Evolutionary conservation across 768 basidiomycete genomes (phyloP), one percentile per base, ranked within the genome.

Genomic region (Coprinopsis strossmayeri): DNA sequence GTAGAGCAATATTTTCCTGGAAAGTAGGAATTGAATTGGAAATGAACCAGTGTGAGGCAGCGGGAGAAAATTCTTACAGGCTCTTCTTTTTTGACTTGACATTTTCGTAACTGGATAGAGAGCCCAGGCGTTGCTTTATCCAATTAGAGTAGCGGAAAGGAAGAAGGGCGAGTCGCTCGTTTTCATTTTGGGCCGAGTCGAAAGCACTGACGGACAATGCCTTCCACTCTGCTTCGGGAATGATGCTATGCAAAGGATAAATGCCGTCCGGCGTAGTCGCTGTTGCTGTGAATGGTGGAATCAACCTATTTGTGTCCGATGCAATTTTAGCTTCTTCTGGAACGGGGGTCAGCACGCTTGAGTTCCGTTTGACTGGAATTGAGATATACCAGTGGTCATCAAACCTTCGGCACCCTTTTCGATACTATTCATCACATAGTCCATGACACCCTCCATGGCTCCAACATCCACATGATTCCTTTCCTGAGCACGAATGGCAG

Each of bases 401-500:
- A 92, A 67, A 18, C 78, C 77, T 42, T 70, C 74, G 0, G 86
- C 85, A 34, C 79, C 84, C 54, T 77, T 81, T 48, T 84, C 79
- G 54, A 99, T 94, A 39, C 82, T 78, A 26, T 86, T 81, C 74
- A 91, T 87, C 52, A 99, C 70, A 64, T 88, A 83, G 49, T 76
- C 78, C 55, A 82, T 82, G 28, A 91, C 90, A 7, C 80, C 79
- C 62, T 88, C 78, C 87, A 96, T 94, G 2, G 91, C 91, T 50
- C 74, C 71, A 17, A 88, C 81, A 67, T 96, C 92, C 30, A 99
- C 83, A 62, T 82, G 83, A 67, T 94, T 95, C 54, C 95, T 78
- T 65, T 94, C 92, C 46, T 77, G 78, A 3, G 91, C 87, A 45
- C 79, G 79, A 59, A 97, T 93, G 24, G 81, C 82, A 9, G 81